Percentiles rank a stretch among this genome's conserved stretches.
These are phyloP conservation scores for Cutaneotrichosporon spelunceum DNA, from an alignment of 1,284 basidiomycete species.

Conservation along the genomic window DNA sequence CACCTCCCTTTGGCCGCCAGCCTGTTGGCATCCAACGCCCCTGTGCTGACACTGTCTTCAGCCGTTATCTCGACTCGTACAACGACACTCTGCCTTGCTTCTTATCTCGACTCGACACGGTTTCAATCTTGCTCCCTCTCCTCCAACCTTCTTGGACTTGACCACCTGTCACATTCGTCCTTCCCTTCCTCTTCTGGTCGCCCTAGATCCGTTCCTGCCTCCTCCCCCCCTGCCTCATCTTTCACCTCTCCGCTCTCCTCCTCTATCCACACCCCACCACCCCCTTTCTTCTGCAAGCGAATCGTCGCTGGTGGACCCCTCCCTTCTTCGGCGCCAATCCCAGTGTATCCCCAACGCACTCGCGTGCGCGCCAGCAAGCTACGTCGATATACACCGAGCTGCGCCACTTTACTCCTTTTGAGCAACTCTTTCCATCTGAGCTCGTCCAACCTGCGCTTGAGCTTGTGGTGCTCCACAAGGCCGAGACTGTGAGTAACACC, in stretches of 20 bases:
- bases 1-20: not conserved
- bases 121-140: not conserved
- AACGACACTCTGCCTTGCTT: not conserved
- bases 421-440: constrained; percentile 1
- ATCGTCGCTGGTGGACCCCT: not conserved
- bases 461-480: constrained; percentile 3
- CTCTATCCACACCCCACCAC: not conserved
- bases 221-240: not conserved
- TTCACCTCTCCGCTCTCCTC: not conserved
- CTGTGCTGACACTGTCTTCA: not conserved
- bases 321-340: not conserved
- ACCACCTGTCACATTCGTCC: not conserved
- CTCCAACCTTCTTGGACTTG: not conserved
- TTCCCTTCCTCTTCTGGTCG: not conserved
- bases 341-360: not conserved
- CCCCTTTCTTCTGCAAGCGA: not conserved
- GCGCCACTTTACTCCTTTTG: constrained; percentile 7
- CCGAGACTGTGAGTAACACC: constrained; percentile 7
- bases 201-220: not conserved
- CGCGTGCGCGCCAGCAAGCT: not conserved
- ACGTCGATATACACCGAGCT: not conserved
- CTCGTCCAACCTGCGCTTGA: constrained; percentile 3
- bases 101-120: not conserved
- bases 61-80: not conserved
- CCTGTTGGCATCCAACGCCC: not conserved